Conservation (phyloP, 2,329 filamentous ascomycete genomes). For the Scolecobasidium constrictum region DNA sequence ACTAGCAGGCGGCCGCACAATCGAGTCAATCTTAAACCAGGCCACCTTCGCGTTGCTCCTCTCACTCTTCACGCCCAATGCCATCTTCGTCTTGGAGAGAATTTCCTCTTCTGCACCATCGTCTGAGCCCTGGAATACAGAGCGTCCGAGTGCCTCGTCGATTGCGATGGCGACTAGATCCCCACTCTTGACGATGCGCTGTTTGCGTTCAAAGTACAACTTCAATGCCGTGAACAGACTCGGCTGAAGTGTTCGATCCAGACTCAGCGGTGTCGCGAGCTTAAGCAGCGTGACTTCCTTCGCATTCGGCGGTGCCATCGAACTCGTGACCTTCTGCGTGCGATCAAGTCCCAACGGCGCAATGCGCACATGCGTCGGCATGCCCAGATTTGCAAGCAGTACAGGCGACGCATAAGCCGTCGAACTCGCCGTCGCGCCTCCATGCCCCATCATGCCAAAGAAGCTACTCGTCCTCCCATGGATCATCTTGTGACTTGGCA, state of each 20-base stretch:
- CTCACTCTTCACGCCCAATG: slow-evolving; percentile 24
- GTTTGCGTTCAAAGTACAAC: slow-evolving; percentile 73
- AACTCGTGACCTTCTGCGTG: slow-evolving; percentile 21
- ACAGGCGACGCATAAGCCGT: slow-evolving; percentile 72
- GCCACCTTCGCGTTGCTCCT: slow-evolving; percentile 44
- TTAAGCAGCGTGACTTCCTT: slow-evolving; percentile 81
- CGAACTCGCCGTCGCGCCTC: slow-evolving; percentile 14
- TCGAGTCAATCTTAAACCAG: slow-evolving; percentile 85
- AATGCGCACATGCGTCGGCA: slow-evolving; percentile 67
- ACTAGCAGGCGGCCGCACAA: slow-evolving; percentile 43
- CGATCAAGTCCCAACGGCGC: slow-evolving; percentile 48
- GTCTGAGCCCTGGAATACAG: slow-evolving; percentile 60
- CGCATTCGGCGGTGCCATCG: slow-evolving; percentile 47
- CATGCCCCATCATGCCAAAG: slow-evolving; percentile 20
- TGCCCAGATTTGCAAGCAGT: slow-evolving; percentile 74
- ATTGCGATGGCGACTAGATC: slow-evolving; percentile 85
- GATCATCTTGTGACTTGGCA: slow-evolving; percentile 37
- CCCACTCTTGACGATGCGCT: slow-evolving; percentile 72
- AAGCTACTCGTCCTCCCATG: slow-evolving; percentile 42
- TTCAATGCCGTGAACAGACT: slow-evolving; percentile 81
- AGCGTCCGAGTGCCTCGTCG: slow-evolving; percentile 72
- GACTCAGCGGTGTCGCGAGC: slow-evolving; percentile 78
- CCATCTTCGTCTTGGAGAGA: slow-evolving; percentile 30
- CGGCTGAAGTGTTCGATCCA: slow-evolving; percentile 74
- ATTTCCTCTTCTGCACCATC: slow-evolving; percentile 62